Base-by-base conservation (phyloP, 2,329 filamentous ascomycete genomes). In the Penicillium oxalicum region DNA sequence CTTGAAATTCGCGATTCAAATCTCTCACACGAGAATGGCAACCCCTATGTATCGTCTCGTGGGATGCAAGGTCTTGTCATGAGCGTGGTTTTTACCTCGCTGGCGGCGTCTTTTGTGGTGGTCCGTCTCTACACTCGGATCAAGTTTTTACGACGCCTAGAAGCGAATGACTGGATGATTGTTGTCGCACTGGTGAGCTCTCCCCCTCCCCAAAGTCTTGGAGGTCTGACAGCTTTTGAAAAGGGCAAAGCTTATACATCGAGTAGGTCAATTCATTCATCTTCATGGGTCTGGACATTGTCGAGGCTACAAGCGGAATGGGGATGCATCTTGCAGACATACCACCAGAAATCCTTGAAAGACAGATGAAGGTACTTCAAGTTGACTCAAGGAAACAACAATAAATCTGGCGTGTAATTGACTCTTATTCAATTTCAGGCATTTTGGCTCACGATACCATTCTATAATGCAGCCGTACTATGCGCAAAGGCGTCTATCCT, bases 401-500 rank as follows among this genome's bases (percentile, higher is more conserved):
- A 18, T 18, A 18, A 18, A 18, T 18, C 18, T 1, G 18, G 18
- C 18, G 18, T 13, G 5, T 11, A 11, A 32, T 41, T 25, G 24
- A 33, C 38, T n/a, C 5, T 1, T 4, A 12, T 9, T 26, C 6
- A 11, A 11, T 24, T 18, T 13, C 9, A 69, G 67, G 61, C 64
- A 7, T 69, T 69, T 49, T 70, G 66, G 65, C 55, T 68, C 46
- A 65, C 66, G 4, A 63, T 68, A n/a, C 64, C 67, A 4, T 65
- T 70, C 52, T 70, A 70, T 47, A 69, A 68, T 13, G 61, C 63
- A 28, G 58, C 64, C n/a, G 55, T 71, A 0, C 55, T 68, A 44
- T 65, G 67, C 49, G 73, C 72, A 36, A 76, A 76, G 61, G 66
- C 68, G 25, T 75, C 73, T 0, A 74, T 77, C 44, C 58, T 77